phyloP scores from a whole-genome alignment of 192 early-diverging fungal species.

The Radiomyces spectabilis region DNA sequence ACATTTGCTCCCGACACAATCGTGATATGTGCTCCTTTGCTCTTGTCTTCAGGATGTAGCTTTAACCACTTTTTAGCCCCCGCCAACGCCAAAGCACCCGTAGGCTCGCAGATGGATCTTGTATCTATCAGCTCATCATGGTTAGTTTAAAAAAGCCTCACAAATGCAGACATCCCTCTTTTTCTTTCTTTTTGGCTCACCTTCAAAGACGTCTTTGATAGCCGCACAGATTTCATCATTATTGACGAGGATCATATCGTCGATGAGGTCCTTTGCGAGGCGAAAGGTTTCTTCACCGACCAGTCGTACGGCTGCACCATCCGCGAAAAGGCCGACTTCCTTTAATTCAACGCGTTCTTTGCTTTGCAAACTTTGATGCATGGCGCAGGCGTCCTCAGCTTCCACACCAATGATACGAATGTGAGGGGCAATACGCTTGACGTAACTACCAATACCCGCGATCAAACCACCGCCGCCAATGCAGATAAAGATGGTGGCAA shows the following conservation, averaged over 20 bases:
- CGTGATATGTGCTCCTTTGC: constrained; percentile 56
- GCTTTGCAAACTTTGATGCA: constrained; percentile 67
- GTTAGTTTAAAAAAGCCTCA: background rate
- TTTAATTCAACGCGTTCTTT: constrained; percentile 59
- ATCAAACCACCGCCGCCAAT: constrained; percentile 94
- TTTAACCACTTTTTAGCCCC: constrained; percentile 80
- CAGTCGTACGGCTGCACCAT: constrained; percentile 91
- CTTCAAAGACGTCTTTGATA: constrained; percentile 82
- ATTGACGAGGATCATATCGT: constrained; percentile 85
- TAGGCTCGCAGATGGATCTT: constrained; percentile 91
- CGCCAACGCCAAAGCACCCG: constrained; percentile 84
- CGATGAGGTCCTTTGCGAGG: constrained; percentile 68
- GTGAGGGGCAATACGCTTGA: constrained; percentile 82
- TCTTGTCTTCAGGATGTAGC: constrained; percentile 25
- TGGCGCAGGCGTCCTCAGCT: constrained; percentile 82
- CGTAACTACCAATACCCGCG: constrained; percentile 86
- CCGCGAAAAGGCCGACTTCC: constrained; percentile 93
- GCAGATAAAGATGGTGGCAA: constrained; percentile 87
- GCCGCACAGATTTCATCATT: constrained; percentile 97
- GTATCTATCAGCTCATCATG: constrained; percentile 70
- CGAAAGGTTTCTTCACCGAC: constrained; percentile 89
- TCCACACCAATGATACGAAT: constrained; percentile 93
- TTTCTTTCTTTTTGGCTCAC: constrained; percentile 7
- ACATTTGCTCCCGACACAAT: constrained; percentile 95
- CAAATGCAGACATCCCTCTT: background rate